Conservation (phyloP, 306 rosid species). For the Lagenaria siceraria region DNA sequence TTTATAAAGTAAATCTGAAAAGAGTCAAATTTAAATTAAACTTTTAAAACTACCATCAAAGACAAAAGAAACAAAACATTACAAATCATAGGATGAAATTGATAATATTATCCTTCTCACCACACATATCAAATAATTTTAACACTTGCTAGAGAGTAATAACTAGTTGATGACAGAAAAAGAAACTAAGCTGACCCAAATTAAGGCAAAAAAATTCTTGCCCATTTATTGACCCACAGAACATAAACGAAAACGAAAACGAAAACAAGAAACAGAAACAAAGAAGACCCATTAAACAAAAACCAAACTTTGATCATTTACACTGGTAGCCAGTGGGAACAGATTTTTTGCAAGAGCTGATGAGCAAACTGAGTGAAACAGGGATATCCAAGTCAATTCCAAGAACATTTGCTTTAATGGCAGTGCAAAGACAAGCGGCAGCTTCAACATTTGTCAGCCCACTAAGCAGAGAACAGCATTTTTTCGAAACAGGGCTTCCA, state of each 20-base stretch:
- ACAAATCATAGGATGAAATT: neutral
- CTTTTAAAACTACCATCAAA: no score
- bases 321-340: constrained; percentile 64
- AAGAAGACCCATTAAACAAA: neutral
- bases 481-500: constrained; percentile 39
- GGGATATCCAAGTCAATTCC: constrained; percentile 64
- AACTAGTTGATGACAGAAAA: neutral
- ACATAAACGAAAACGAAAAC: no score
- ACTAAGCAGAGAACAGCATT: constrained; percentile 50
- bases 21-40: no score
- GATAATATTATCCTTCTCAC: neutral
- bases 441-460: constrained; percentile 61
- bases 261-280: neutral
- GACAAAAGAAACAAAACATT: no score
- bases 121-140: neutral
- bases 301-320: neutral
- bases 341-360: constrained; percentile 69
- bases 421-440: constrained; percentile 75
- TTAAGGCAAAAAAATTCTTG: neutral
- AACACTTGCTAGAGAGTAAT: neutral
- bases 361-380: constrained; percentile 31
- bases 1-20: no score
- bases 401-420: constrained; percentile 58
- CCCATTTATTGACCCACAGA: neutral
- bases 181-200: neutral